Evolutionary conservation across 148 eudicot species (phyloP), one percentile per base, ranked within the genome.

Genomic region (Rhododendron vialii): DNA sequence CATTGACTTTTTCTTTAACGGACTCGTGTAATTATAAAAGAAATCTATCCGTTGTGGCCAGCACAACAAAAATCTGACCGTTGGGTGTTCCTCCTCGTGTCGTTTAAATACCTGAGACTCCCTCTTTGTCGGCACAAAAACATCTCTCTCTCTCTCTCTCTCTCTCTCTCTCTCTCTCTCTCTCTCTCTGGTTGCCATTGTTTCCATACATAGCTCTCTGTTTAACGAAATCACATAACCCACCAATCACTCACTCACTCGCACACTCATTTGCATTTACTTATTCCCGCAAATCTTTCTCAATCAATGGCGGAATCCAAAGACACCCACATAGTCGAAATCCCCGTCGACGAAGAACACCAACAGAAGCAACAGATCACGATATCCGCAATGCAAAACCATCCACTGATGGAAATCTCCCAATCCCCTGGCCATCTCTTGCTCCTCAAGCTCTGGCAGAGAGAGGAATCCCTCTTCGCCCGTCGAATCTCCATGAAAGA

Each of bases 381-480:
- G 30, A 67, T 82, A 55, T 79, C 88, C 30, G 91, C 92, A 14
- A 92, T 95, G 69, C 91, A 94, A 50, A 89, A 93, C 87, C 98
- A 96, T 90, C 98, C 98, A 12, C 51, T 94, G 80, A 90, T 87
- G 91, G 98, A 96, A 87, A 96, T 96, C 78, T 96, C 98, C 1
- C 82, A 87, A 57, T 92, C 91, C 83, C 96, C 96, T 14, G 98
- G 98, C 67, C 98, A 96, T 82, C 93, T 96, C 61, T 86, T 96
- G 51, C 95, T 96, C 45, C 91, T 96, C 67, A 96, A 96, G 93
- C 95, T 96, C 7, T 95, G 93, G 94, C 99, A 96, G 82, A 86
- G 99, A 87, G 95, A 96, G 71, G 98, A 96, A 77, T 89, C 91
- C 61, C 90, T 93, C 78, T 91, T 87, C 43, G 89, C 91, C 57